A percentile compares a stretch with the other conserved stretches of the same genome.
These are phyloP conservation scores for Monosporascus sp. DNA, from an alignment of 2,329 filamentous ascomycete species.

Conservation along the genomic window DNA sequence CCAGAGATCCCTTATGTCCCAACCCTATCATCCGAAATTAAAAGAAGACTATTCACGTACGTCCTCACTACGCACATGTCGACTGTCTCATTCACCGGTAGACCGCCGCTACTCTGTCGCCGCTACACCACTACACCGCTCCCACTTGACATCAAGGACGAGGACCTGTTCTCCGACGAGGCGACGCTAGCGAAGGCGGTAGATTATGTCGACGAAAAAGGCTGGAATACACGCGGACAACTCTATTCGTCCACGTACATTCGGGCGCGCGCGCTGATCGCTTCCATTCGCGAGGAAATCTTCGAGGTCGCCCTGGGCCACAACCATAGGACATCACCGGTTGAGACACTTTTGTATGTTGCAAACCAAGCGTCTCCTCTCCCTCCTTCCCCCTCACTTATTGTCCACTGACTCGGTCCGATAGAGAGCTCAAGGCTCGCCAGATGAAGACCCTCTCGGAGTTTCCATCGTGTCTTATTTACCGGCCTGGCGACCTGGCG, in stretches of 20 bases:
- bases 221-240: slow-evolving; percentile 31
- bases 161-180: slow-evolving; percentile 28
- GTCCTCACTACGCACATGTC: slow-evolving; percentile 32
- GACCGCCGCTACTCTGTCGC: slow-evolving; percentile 33
- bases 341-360: slow-evolving; percentile 28
- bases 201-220: slow-evolving; percentile 27
- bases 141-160: slow-evolving; percentile 34
- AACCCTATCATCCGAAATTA: slow-evolving; percentile 20
- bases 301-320: slow-evolving; percentile 50
- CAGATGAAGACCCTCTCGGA: slow-evolving; percentile 27
- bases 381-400: not conserved
- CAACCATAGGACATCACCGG: slow-evolving; percentile 31
- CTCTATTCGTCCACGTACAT: slow-evolving; percentile 28
- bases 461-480: slow-evolving; percentile 35
- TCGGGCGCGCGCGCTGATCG: slow-evolving; percentile 32
- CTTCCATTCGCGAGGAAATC: slow-evolving; percentile 52
- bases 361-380: not conserved
- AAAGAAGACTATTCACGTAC: slow-evolving; percentile 26
- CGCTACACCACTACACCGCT: slow-evolving; percentile 33
- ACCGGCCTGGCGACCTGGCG: slow-evolving; percentile 33
- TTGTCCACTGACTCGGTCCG: not conserved
- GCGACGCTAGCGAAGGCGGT: slow-evolving; percentile 20
- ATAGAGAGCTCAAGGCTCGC: slow-evolving; percentile 32
- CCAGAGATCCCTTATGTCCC: slow-evolving; percentile 23
- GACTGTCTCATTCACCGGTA: slow-evolving; percentile 36